phyloP scores from a whole-genome alignment of 2,329 filamentous ascomycete species.

The Pseudogymnoascus sp. region DNA sequence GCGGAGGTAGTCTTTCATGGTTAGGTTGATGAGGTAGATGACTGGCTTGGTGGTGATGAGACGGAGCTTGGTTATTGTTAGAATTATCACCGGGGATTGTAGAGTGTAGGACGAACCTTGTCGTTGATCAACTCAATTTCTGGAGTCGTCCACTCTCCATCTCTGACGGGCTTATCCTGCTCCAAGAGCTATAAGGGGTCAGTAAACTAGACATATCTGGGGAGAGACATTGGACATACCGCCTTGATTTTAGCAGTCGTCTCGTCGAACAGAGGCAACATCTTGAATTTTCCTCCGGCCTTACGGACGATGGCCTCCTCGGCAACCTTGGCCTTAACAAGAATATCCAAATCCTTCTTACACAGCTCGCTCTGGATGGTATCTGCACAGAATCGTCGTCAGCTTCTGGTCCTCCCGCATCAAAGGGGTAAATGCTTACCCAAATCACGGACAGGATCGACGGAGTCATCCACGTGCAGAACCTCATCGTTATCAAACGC shows the following conservation, averaged over 20 bases:
- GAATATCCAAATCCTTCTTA: conserved; percentile 39
- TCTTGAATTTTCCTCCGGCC: conserved; percentile 40
- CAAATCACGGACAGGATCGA: conserved; percentile 39
- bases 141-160: conserved; percentile 37
- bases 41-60: conserved; percentile 41
- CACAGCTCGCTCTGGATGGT: conserved; percentile 36
- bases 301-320: conserved; percentile 37
- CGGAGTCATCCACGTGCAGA: conserved; percentile 41
- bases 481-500: conserved; percentile 42
- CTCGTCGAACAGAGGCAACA: conserved; percentile 39
- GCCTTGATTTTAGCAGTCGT: conserved; percentile 37
- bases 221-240: conserved; percentile 17
- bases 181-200: conserved; percentile 31
- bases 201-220: background rate
- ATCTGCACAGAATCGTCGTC: conserved; percentile 22
- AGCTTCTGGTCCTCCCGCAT: conserved; percentile 11
- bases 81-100: background rate
- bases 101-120: conserved; percentile 27
- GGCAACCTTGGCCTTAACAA: conserved; percentile 34
- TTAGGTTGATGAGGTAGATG: conserved; percentile 41
- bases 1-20: conserved; percentile 42
- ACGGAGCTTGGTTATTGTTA: conserved; percentile 21
- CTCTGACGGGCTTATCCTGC: conserved; percentile 36
- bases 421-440: conserved; percentile 25
- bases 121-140: conserved; percentile 42